Percentiles rank a stretch among this genome's conserved stretches.
Conservation (phyloP, 2,329 filamentous ascomycete species). For the Magnaporthiopsis rhizophila region DNA sequence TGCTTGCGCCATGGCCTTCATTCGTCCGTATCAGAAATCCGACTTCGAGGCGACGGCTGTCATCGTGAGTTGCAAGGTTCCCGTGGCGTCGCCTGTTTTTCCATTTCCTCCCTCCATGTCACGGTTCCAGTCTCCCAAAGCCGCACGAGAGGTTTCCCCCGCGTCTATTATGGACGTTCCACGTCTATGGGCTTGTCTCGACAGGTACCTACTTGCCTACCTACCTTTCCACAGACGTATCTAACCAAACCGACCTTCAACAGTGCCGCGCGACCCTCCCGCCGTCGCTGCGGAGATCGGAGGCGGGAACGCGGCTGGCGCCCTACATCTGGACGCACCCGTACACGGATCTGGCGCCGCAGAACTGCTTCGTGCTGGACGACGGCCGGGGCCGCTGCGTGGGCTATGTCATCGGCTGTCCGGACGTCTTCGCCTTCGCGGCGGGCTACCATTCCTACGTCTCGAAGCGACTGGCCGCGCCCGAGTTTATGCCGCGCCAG, state of each 20-base stretch:
- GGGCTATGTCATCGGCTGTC: slow-evolving; percentile 41
- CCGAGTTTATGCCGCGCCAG: slow-evolving; percentile 15
- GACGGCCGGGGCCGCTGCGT: slow-evolving; percentile 35
- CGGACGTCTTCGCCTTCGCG: slow-evolving; percentile 33
- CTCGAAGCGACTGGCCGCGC: slow-evolving; percentile 21
- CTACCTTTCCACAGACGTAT: too few species aligned
- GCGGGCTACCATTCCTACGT: slow-evolving; percentile 31
- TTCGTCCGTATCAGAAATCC: slow-evolving; percentile 29
- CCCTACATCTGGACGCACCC: slow-evolving; percentile 45
- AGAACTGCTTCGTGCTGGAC: slow-evolving; percentile 39
- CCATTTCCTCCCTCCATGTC: too few species aligned
- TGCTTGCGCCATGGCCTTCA: slow-evolving; percentile 31
- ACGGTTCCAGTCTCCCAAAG: not conserved
- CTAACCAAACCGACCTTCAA: not conserved
- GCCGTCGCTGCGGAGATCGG: slow-evolving; percentile 28
- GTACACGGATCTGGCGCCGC: slow-evolving; percentile 37
- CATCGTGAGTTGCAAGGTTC: slow-evolving; percentile 25
- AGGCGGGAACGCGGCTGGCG: slow-evolving; percentile 26
- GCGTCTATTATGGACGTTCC: too few species aligned
- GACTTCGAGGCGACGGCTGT: slow-evolving; percentile 33
- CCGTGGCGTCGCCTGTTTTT: too few species aligned
- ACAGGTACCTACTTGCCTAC: too few species aligned
- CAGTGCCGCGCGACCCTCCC: slow-evolving; percentile 42
- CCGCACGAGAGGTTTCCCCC: not conserved
- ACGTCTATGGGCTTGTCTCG: too few species aligned